Evolutionary conservation across 345 rosid genomes (phyloP), one percentile per base, ranked within the genome.

Genomic region (Heritiera fomes): DNA sequence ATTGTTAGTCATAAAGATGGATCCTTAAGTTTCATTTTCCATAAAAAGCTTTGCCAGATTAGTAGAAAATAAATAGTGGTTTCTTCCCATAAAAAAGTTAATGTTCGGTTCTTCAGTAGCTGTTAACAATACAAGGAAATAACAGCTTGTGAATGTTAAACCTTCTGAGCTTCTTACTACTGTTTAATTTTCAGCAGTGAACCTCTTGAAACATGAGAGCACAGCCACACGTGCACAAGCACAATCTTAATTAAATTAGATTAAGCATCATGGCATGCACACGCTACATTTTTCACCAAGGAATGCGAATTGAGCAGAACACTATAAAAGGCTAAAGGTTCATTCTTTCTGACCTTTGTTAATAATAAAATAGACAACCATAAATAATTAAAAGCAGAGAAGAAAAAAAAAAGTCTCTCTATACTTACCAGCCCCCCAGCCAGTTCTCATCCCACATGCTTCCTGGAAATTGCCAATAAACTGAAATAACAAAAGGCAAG

Each of bases 391-490:
- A 13, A 30, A 23, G 38, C 38, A 20, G 11, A 47, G 28, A 46
- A 46, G 1, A 8, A 59, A 61, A 14, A 61, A 14, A 75, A 6
- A 40, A 62, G 2, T 15, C 20, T 11, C 12, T 60, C 5, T 53
- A 65, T 32, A 73, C 87, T 83, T 76, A 94, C 99, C 97, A 20
- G 98, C 89, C 65, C 97, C 97, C 99, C 97, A 95, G 0, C 97
- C 90, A 71, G 92, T 95, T 88, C 82, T 95, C 84, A 88, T 72
- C 78, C 97, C 93, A 83, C 87, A 79, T 28, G 94, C 79, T 82
- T 92, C 99, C 83, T 94, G 97, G 82, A 89, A 90, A 85, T 90
- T 94, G 38, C 96, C 94, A 73, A 94, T 87, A 85, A 94, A 92
- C 97, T 96, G 89, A 87, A 89, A 73, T 17, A 77, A 82, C 14